phyloP scores from a whole-genome alignment of 129 eudicot genomes.

The Saposhnikovia divaricata region DNA sequence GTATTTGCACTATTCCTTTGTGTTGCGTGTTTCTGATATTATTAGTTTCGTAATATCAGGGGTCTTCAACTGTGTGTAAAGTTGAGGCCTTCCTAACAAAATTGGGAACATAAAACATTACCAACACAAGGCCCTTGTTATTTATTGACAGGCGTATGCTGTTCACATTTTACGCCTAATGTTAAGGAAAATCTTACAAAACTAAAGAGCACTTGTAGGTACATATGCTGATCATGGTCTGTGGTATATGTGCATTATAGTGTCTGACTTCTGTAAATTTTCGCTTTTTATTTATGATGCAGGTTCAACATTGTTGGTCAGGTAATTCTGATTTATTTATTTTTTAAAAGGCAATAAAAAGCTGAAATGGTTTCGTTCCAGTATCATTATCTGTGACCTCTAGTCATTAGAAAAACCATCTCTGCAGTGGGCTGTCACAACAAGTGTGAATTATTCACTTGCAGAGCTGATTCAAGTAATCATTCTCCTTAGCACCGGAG shows the following conservation, averaged over 20 bases:
- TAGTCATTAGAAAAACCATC: constrained; percentile 14
- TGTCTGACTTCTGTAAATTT: not conserved
- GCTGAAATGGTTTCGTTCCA: not conserved
- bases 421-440: constrained; percentile 99
- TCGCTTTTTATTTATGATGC: constrained; percentile 22
- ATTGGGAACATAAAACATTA: not conserved
- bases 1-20: not conserved
- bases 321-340: constrained; percentile 34
- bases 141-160: not conserved
- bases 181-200: not conserved
- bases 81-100: not conserved
- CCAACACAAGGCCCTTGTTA: not conserved
- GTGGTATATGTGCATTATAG: constrained; percentile 1
- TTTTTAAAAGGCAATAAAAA: not conserved
- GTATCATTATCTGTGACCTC: constrained; percentile 2
- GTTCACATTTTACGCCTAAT: not conserved
- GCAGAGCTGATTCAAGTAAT: constrained; percentile 88
- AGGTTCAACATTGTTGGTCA: constrained; percentile 99
- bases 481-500: constrained; percentile 84
- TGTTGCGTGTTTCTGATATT: not conserved
- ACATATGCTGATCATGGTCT: not conserved
- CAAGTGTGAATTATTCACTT: constrained; percentile 82
- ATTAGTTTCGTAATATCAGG: not conserved
- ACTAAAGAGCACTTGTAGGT: not conserved
- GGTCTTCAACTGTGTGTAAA: not conserved